These are phyloP conservation scores for Holtermanniella nyarrowii DNA, from an alignment of 768 basidiomycete genomes.

Conservation along the genomic window DNA sequence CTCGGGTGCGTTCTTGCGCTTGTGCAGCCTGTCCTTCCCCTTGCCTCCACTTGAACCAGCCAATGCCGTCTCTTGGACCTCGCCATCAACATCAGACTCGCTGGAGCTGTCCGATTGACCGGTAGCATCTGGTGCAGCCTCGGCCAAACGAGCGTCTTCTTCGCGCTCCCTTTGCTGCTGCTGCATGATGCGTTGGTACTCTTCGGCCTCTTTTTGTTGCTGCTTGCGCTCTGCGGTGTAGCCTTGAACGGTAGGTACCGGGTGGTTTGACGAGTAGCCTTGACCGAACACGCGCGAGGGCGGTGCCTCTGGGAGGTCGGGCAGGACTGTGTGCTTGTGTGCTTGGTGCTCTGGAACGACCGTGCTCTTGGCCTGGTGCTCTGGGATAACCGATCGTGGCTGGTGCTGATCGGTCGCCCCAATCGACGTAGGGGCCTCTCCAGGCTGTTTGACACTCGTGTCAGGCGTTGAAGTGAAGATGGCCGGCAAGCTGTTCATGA, in stretches of 20 bases:
- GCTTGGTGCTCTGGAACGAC: too few relatives aligned
- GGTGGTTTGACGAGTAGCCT: conserved; percentile 32
- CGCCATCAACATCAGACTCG: conserved; percentile 3
- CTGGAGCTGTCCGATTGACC: conserved; percentile 11
- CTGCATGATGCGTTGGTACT: conserved; percentile 28
- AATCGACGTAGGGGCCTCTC: background rate
- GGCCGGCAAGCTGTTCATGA: background rate
- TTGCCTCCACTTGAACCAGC: conserved; percentile 11
- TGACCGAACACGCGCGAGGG: conserved; percentile 31
- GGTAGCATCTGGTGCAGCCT: background rate
- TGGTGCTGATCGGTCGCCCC: background rate
- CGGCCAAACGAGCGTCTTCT: conserved; percentile 12
- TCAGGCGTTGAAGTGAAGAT: background rate
- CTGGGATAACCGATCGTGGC: too few relatives aligned
- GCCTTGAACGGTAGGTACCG: conserved; percentile 40
- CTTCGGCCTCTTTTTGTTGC: conserved; percentile 29
- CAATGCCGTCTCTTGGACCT: conserved; percentile 12
- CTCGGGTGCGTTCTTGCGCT: conserved; percentile 9
- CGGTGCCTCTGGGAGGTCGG: conserved; percentile 30
- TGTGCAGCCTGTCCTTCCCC: conserved; percentile 2
- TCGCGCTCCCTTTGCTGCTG: conserved; percentile 6
- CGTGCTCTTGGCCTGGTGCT: too few relatives aligned
- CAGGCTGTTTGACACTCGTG: background rate
- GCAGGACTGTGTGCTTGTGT: conserved; percentile 14
- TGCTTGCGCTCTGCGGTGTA: conserved; percentile 25